Percentiles rank a stretch among this genome's conserved stretches.
These are phyloP conservation scores for Penicillium sp. DNA, from an alignment of 2,329 filamentous ascomycete species.

Conservation along the genomic window DNA sequence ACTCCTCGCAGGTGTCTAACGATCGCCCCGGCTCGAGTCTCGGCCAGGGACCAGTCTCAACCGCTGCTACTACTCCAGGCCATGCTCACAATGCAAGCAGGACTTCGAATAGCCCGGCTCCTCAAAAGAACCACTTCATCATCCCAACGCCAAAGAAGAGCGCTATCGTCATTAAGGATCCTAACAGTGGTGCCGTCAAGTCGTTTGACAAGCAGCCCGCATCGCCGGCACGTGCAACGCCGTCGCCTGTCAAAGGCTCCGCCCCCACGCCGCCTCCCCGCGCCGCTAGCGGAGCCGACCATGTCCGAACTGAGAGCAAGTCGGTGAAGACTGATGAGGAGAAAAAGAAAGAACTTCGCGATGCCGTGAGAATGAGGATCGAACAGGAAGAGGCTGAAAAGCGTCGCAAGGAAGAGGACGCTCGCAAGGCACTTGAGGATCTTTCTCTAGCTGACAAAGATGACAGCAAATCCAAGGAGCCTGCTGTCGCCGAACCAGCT, in stretches of 20 bases:
- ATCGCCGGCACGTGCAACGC: slow-evolving; percentile 51
- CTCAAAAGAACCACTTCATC: slow-evolving; percentile 60
- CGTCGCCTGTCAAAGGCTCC: slow-evolving; percentile 57
- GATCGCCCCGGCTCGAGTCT: slow-evolving; percentile 61
- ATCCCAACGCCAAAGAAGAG: slow-evolving; percentile 64
- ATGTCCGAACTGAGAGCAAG: slow-evolving; percentile 63
- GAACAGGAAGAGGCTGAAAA: slow-evolving; percentile 55
- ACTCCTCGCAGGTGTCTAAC: slow-evolving; percentile 71
- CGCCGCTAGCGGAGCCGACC: slow-evolving; percentile 53
- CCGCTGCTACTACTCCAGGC: slow-evolving; percentile 48
- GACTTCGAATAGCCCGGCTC: slow-evolving; percentile 54
- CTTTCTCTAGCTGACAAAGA: slow-evolving; percentile 29
- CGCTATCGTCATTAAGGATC: slow-evolving; percentile 79
- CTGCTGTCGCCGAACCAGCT: slow-evolving; percentile 7
- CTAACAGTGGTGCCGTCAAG: slow-evolving; percentile 72
- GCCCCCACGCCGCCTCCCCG: slow-evolving; percentile 79
- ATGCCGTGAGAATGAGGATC: slow-evolving; percentile 48
- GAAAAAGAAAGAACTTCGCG: slow-evolving; percentile 71
- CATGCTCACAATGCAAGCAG: slow-evolving; percentile 52
- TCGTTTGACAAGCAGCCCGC: slow-evolving; percentile 66
- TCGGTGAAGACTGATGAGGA: slow-evolving; percentile 72
- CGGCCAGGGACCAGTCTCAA: slow-evolving; percentile 52
- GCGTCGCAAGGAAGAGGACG: slow-evolving; percentile 48
- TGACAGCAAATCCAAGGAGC: slow-evolving; percentile 22
- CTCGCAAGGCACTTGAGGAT: slow-evolving; percentile 30